Conservation (phyloP, 371 early-diverging fungal species). For the Rhizopus delemar region DNA sequence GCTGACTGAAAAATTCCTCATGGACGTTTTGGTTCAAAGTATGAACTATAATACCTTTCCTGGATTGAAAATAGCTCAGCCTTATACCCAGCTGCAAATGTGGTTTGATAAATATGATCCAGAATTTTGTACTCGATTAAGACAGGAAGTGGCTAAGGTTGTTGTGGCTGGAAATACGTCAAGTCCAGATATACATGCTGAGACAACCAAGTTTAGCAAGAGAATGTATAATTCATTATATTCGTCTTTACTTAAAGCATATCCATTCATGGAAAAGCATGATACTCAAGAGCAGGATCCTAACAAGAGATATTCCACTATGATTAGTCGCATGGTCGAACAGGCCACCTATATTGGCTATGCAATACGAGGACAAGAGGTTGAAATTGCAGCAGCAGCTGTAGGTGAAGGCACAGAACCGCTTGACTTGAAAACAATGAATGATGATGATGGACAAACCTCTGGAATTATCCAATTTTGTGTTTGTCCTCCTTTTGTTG, state of each 20-base stretch:
- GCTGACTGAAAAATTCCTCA: slow-evolving; percentile 62
- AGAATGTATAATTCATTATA: slow-evolving; percentile 42
- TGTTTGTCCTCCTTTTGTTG: slow-evolving; percentile 42
- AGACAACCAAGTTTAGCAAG: slow-evolving; percentile 33
- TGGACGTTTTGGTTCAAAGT: slow-evolving; percentile 50
- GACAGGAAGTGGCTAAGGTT: slow-evolving; percentile 45
- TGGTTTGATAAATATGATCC: slow-evolving; percentile 33
- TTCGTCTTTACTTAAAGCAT: slow-evolving; percentile 43
- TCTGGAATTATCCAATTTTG: slow-evolving; percentile 41
- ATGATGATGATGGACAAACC: slow-evolving; percentile 37
- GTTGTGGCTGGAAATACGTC: slow-evolving; percentile 32
- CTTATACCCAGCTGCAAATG: slow-evolving; percentile 27
- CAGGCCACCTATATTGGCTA: slow-evolving; percentile 41
- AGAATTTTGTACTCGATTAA: slow-evolving; percentile 36
- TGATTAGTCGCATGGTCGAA: slow-evolving; percentile 37
- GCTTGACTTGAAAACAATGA: slow-evolving; percentile 41
- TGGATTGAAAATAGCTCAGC: slow-evolving; percentile 30
- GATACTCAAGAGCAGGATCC: slow-evolving; percentile 35
- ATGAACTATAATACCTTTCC: slow-evolving; percentile 45
- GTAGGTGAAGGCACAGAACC: slow-evolving; percentile 41
- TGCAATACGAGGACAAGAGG: slow-evolving; percentile 50
- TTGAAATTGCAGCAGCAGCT: slow-evolving; percentile 48
- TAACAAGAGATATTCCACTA: slow-evolving; percentile 34
- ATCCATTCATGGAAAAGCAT: slow-evolving; percentile 43
- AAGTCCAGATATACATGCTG: slow-evolving; percentile 27